These are phyloP conservation scores for Termitomyces sp. DNA, from an alignment of 768 basidiomycete species.

Conservation along the genomic window DNA sequence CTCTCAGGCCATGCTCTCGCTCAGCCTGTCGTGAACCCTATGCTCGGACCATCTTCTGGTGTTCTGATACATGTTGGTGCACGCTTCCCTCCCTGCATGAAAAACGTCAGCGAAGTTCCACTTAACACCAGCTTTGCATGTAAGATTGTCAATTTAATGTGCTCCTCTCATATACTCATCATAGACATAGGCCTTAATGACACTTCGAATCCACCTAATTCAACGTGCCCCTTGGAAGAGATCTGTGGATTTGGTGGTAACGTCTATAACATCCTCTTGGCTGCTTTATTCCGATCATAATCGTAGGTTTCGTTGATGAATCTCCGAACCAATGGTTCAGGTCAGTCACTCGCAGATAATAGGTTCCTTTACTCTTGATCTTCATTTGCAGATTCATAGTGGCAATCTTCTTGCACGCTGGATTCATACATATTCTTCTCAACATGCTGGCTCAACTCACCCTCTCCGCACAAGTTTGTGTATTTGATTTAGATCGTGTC, in stretches of 20 bases:
- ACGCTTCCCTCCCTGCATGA: constrained; percentile 93
- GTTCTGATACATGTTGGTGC: constrained; percentile 86
- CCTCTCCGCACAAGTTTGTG: constrained; percentile 65
- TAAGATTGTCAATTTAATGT: constrained; percentile 23
- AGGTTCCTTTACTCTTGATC: not conserved
- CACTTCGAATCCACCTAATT: constrained; percentile 70
- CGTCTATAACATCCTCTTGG: constrained; percentile 21
- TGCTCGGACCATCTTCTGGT: constrained; percentile 85
- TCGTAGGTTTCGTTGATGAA: constrained; percentile 33
- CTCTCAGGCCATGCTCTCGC: not conserved
- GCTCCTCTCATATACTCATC: not conserved
- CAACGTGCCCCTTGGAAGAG: constrained; percentile 68
- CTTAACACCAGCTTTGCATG: constrained; percentile 53
- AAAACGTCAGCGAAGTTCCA: constrained; percentile 51
- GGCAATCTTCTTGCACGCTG: constrained; percentile 90
- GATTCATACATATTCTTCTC: constrained; percentile 85
- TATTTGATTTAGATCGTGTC: not conserved
- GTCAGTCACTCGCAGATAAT: constrained; percentile 16
- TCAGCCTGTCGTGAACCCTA: constrained; percentile 78
- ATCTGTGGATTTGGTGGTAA: constrained; percentile 87
- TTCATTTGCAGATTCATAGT: constrained; percentile 62
- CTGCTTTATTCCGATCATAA: not conserved
- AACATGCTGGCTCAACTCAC: constrained; percentile 88
- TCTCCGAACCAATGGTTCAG: constrained; percentile 45
- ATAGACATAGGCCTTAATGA: constrained; percentile 65